Evolutionary conservation across 805 yeast genomes (phyloP).

Genomic region (Sugiyamaella chiloensis): DNA sequence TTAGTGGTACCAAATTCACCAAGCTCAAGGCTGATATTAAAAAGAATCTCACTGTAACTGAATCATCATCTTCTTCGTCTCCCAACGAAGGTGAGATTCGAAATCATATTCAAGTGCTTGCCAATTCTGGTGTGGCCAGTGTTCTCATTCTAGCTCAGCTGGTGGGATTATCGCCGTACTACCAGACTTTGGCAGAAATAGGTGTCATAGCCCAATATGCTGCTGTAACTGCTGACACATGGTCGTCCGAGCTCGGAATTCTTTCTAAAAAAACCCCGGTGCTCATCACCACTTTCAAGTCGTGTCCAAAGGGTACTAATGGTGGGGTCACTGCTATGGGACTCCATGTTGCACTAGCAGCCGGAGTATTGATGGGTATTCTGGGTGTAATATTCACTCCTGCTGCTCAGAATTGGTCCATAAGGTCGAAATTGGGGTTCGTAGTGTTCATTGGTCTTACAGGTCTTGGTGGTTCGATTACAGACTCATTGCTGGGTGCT

Average conservation of each 20-base stretch:
- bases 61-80: background rate
- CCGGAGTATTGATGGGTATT: constrained; percentile 36
- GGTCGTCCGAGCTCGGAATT: constrained; percentile 48
- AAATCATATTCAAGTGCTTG: constrained; percentile 41
- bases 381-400: constrained; percentile 25
- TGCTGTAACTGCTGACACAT: constrained; percentile 46
- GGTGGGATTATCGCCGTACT: background rate
- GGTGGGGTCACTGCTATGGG: constrained; percentile 44
- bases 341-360: constrained; percentile 36
- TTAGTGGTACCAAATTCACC: constrained; percentile 40
- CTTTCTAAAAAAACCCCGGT: constrained; percentile 38
- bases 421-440: constrained; percentile 11
- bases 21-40: constrained; percentile 40
- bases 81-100: constrained; percentile 32
- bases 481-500: constrained; percentile 45
- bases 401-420: background rate
- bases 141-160: constrained; percentile 32
- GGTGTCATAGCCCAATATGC: constrained; percentile 40
- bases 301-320: constrained; percentile 47
- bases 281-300: constrained; percentile 39
- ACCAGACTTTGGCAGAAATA: constrained; percentile 17
- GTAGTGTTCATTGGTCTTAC: constrained; percentile 31
- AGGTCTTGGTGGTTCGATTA: constrained; percentile 39
- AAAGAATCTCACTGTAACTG: constrained; percentile 31
- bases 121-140: constrained; percentile 41